Conservation (phyloP, 2,329 filamentous ascomycete species). For the Tothia fuscella region DNA sequence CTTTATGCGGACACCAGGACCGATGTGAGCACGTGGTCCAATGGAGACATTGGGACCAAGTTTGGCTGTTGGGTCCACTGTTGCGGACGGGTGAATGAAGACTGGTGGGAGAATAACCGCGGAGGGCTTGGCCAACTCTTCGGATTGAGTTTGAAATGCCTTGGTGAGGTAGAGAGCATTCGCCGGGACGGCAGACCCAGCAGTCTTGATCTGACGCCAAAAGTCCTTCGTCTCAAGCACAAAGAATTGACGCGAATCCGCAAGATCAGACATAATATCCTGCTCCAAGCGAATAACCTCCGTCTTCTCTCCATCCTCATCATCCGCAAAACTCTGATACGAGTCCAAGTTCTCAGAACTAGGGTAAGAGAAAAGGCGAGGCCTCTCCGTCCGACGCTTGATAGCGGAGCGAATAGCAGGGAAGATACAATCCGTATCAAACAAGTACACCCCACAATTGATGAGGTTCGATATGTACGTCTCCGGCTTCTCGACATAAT, state of each 20-base stretch:
- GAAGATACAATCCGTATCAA: slow-evolving; percentile 91
- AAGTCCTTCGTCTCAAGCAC: slow-evolving; percentile 98
- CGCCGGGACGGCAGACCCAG: slow-evolving; percentile 89
- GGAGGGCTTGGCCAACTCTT: slow-evolving; percentile 71
- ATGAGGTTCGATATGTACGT: slow-evolving; percentile 96
- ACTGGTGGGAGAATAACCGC: slow-evolving; percentile 84
- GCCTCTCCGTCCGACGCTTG: slow-evolving; percentile 86
- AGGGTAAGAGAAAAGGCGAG: slow-evolving; percentile 85
- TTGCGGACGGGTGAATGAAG: slow-evolving; percentile 85
- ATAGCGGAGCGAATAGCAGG: slow-evolving; percentile 88
- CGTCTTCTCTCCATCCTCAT: slow-evolving; percentile 66
- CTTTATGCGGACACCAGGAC: slow-evolving; percentile 82
- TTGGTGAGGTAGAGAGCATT: slow-evolving; percentile 95
- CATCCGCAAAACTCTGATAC: slow-evolving; percentile 47
- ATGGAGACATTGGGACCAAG: slow-evolving; percentile 94
- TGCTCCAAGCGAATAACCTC: slow-evolving; percentile 92
- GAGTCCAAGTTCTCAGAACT: slow-evolving; percentile 85
- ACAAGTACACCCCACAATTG: slow-evolving; percentile 98
- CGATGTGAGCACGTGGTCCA: slow-evolving; percentile 74
- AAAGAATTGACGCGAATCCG: slow-evolving; percentile 95
- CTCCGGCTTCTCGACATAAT: slow-evolving; percentile 99
- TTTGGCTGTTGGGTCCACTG: slow-evolving; percentile 89
- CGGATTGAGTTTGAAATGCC: slow-evolving; percentile 70
- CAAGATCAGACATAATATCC: slow-evolving; percentile 89
- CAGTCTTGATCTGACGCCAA: slow-evolving; percentile 99